A percentile compares a stretch with the other conserved stretches of the same genome.
Evolutionary conservation across 2,329 filamentous ascomycete species (phyloP).

Genomic region (Colletotrichum eleusines): DNA sequence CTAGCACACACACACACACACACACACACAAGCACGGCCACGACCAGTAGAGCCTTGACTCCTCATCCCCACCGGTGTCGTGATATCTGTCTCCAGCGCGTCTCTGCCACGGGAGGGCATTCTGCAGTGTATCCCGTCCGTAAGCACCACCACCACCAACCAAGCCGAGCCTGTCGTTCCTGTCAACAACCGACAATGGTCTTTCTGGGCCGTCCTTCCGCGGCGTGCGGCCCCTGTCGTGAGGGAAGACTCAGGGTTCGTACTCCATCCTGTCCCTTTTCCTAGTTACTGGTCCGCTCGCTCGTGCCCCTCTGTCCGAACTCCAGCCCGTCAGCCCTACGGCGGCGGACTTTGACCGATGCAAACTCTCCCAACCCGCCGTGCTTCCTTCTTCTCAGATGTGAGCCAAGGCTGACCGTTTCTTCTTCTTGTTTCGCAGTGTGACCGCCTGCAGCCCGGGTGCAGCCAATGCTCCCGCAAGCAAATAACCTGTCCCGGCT

Average conservation of each 20-base stretch:
- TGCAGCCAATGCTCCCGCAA: constrained; percentile 48
- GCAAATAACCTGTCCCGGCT: constrained; percentile 45
- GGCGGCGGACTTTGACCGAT: not conserved
- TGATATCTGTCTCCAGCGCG: constrained; percentile 26
- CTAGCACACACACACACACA: too few relatives aligned
- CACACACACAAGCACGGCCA: constrained; percentile 32
- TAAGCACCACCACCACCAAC: constrained; percentile 10
- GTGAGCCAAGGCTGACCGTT: constrained; percentile 25
- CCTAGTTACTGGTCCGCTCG: constrained; percentile 32
- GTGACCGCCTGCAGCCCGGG: constrained; percentile 45
- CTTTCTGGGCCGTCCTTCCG: constrained; percentile 47
- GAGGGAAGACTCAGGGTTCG: constrained; percentile 46
- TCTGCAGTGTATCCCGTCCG: constrained; percentile 16
- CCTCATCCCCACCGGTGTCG: constrained; percentile 12
- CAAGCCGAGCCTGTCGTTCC: not conserved
- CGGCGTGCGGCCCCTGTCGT: constrained; percentile 47
- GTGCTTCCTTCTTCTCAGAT: not conserved
- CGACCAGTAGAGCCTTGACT: not conserved
- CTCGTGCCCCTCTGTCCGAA: constrained; percentile 16
- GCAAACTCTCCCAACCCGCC: constrained; percentile 1
- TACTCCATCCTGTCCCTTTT: constrained; percentile 20
- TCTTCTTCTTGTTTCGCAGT: constrained; percentile 40
- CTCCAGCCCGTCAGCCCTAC: constrained; percentile 27
- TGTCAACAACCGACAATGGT: constrained; percentile 44
- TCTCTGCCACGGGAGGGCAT: constrained; percentile 2